A percentile compares a stretch with the other conserved stretches of the same genome.
These are phyloP conservation scores for Scheffersomyces amazonensis DNA, from an alignment of 805 yeast genomes.

Conservation along the genomic window DNA sequence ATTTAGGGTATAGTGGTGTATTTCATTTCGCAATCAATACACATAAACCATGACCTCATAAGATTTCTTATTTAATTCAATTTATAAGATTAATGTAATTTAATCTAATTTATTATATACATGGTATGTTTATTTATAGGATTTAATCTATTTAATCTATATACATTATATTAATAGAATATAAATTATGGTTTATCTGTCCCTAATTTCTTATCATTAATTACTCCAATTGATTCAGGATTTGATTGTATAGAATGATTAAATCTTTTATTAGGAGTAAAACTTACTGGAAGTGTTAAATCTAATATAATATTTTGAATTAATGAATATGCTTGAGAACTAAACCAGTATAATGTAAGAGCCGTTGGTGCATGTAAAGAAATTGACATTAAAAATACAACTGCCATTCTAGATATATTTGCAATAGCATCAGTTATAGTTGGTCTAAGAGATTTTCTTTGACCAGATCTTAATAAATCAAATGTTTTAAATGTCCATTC, in stretches of 20 bases:
- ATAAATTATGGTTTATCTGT: no score
- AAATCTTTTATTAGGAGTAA: conserved; percentile 41
- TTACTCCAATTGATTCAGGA: conserved; percentile 7
- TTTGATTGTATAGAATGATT: conserved; percentile 11
- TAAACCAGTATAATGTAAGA: conserved; percentile 82
- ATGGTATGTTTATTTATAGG: neutral
- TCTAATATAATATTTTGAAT: conserved; percentile 74
- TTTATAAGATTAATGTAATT: no score
- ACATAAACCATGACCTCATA: no score
- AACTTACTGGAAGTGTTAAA: conserved; percentile 55
- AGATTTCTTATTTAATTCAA: no score
- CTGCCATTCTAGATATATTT: conserved; percentile 69
- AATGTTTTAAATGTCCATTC: conserved; percentile 79
- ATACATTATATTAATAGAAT: no score
- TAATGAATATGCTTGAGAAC: conserved; percentile 76
- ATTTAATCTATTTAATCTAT: no score
- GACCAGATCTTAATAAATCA: conserved; percentile 43
- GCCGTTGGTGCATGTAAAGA: conserved; percentile 86
- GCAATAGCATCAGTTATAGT: conserved; percentile 63
- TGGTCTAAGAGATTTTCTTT: conserved; percentile 47
- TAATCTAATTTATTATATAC: no score
- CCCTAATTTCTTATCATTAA: neutral
- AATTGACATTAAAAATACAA: conserved; percentile 77
- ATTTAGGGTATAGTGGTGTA: no score
- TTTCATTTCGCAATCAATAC: no score